phyloP scores from a whole-genome alignment of 352 stramenopile species.

The Phytophthora pistaciae region DNA sequence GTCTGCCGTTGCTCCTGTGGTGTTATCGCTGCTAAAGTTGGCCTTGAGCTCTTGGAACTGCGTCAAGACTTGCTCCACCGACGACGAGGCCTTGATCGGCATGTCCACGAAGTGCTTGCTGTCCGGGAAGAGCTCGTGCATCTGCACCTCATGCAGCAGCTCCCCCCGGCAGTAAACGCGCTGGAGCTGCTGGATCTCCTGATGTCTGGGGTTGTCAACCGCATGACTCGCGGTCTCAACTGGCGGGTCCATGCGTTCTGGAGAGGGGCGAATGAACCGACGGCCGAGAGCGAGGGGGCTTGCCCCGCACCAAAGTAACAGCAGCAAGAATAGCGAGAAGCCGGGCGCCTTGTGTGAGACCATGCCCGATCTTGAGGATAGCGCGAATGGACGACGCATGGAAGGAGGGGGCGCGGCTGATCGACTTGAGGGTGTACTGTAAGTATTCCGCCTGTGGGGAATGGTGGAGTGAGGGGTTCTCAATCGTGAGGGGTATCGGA shows the following conservation, averaged over 20 bases:
- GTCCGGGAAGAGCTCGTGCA: conserved; percentile 73
- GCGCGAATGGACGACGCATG: neutral
- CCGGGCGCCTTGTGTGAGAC: neutral
- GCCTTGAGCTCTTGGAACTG: conserved; percentile 32
- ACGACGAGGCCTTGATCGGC: conserved; percentile 64
- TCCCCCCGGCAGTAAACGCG: conserved; percentile 61
- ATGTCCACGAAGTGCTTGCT: conserved; percentile 93
- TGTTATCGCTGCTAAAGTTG: neutral
- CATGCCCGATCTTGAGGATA: conserved; percentile 18
- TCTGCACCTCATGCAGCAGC: conserved; percentile 74
- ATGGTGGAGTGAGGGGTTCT: neutral
- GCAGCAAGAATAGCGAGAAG: conserved; percentile 7
- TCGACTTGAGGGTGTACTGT: conserved; percentile 13
- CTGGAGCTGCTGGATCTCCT: conserved; percentile 39
- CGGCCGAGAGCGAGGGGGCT: conserved; percentile 20
- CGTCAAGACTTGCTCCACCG: conserved; percentile 49
- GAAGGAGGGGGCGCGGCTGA: conserved; percentile 11
- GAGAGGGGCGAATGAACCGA: conserved; percentile 20
- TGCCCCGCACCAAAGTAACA: conserved; percentile 18
- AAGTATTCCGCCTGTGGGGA: no score
- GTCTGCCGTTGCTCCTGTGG: neutral
- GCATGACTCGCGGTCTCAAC: conserved; percentile 9
- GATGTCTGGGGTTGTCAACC: conserved; percentile 11
- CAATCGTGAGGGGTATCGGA: no score
- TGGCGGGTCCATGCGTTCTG: conserved; percentile 10